Evolutionary conservation across 2,329 filamentous ascomycete species (phyloP).

Genomic region (Beauveria caledonica): DNA sequence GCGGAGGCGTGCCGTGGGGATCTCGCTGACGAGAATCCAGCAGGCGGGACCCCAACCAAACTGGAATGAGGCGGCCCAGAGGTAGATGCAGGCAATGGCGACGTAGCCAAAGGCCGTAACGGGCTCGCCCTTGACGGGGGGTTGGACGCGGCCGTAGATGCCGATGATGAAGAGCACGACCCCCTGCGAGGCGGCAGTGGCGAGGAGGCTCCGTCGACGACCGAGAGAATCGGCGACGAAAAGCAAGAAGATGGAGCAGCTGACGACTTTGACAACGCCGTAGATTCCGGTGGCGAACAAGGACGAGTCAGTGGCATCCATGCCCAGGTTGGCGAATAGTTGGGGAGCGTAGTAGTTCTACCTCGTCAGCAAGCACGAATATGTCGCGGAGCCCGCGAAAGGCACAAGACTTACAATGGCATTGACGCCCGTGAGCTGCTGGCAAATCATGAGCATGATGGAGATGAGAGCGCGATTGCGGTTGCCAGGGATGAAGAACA

Average conservation of each 20-base stretch:
- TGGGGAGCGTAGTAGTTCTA: conserved; percentile 60
- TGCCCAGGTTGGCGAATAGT: conserved; percentile 59
- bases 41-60: conserved; percentile 64
- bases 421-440: conserved; percentile 61
- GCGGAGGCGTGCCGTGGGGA: conserved; percentile 57
- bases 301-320: conserved; percentile 45
- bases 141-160: conserved; percentile 57
- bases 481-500: conserved; percentile 52
- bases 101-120: conserved; percentile 62
- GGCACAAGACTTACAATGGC: conserved; percentile 28
- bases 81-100: conserved; percentile 62
- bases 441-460: conserved; percentile 54
- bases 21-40: conserved; percentile 64
- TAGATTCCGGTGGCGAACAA: conserved; percentile 70
- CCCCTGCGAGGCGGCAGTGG: conserved; percentile 56
- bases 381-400: not conserved
- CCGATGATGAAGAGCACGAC: conserved; percentile 61
- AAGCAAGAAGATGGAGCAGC: conserved; percentile 55
- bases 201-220: conserved; percentile 50
- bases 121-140: conserved; percentile 42
- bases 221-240: conserved; percentile 64
- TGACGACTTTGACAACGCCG: conserved; percentile 60
- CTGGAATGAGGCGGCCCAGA: conserved; percentile 63
- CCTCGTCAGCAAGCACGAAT: conserved; percentile 28
- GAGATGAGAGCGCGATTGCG: conserved; percentile 57